Base-by-base conservation (phyloP, 805 yeast species). In the Spencermartinsiella europaea region DNA sequence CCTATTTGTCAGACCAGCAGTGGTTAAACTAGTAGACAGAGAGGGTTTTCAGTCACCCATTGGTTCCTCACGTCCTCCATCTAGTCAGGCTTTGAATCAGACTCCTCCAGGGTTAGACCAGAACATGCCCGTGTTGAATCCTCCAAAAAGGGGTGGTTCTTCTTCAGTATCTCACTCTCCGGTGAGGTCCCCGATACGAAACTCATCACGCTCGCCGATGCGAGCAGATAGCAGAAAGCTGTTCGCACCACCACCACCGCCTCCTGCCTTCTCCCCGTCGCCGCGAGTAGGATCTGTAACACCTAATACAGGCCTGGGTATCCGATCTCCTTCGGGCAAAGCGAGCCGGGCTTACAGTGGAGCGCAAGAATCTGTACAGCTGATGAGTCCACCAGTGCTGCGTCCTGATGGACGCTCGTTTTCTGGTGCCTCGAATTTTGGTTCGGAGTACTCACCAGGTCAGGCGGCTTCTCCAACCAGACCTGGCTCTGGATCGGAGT, bases 1-100 rank as follows among this genome's bases (percentile, higher is more conserved):
- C 3, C 79, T 87, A 7, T 87, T 91, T 64, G 80, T 89, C 12
- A 75, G 78, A 45, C 91, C 96, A 0, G 63, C 64, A 4, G 75
- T 71, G 44, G 81, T 90, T 2, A 81, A 80, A 49, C 76, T 77
- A 5, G 87, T 90, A 1, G 42, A 22, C 5, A 12, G 22, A 5
- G 40, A 7, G 5, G 25, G 19, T 7, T 12, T 12, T 7, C n/a
- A 16, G 19, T 12, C 22, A 7, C 33, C 33, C 14, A 28, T 28
- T n/a, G 19, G 15, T n/a, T 14, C n/a, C 7, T 7, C 7, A 8
- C 7, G 15, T 7, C 15, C 8, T 8, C 8, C n/a, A 34, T 34
- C 37, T 5, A 7, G 8, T 8, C n/a, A 34, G n/a, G 36, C n/a
- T 20, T 12, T 15, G 27, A 15, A 14, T 28, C 19, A 20, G 12